Evolutionary conservation across 352 stramenopile species (phyloP).

Genomic region (Pythium plurisporium): DNA sequence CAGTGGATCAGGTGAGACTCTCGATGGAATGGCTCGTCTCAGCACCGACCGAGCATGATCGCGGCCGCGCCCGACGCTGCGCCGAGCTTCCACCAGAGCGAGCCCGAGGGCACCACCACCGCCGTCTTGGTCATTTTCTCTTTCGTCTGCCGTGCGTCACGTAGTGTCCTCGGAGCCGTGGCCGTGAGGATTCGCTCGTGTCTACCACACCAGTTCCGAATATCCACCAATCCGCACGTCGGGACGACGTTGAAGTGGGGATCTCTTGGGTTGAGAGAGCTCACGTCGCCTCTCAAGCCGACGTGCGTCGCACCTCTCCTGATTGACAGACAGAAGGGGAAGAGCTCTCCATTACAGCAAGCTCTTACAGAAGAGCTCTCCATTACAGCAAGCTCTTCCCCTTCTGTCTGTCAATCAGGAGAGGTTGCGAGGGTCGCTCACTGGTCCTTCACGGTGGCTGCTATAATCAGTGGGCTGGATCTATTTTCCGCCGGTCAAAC

Average conservation of each 20-base stretch:
- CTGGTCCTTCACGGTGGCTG: not conserved
- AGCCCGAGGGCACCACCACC: slow-evolving; percentile 54
- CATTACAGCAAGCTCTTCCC: too few species aligned
- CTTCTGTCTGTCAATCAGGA: too few species aligned
- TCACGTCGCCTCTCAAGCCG: too few species aligned
- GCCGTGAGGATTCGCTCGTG: slow-evolving; percentile 1
- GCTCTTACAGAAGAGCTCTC: too few species aligned
- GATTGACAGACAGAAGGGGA: too few species aligned
- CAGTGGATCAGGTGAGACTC: too few species aligned
- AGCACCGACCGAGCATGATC: slow-evolving; percentile 17
- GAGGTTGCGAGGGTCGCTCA: too few species aligned
- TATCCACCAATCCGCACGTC: slow-evolving; percentile 25
- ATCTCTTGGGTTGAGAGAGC: too few species aligned
- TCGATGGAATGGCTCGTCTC: not conserved
- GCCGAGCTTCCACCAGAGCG: slow-evolving; percentile 78
- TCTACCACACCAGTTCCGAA: slow-evolving; percentile 1
- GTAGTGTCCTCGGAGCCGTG: too few species aligned
- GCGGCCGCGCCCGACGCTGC: slow-evolving; percentile 63
- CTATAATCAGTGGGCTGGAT: not conserved
- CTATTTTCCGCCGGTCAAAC: not conserved
- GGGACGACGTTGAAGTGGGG: too few species aligned
- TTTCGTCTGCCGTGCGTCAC: not conserved
- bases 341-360: too few species aligned
- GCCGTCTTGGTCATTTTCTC: slow-evolving; percentile 38
- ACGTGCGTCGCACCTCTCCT: too few species aligned